Evolutionary conservation across 371 early-diverging fungal species (phyloP).

Genomic region (Apophysomyces elegans): DNA sequence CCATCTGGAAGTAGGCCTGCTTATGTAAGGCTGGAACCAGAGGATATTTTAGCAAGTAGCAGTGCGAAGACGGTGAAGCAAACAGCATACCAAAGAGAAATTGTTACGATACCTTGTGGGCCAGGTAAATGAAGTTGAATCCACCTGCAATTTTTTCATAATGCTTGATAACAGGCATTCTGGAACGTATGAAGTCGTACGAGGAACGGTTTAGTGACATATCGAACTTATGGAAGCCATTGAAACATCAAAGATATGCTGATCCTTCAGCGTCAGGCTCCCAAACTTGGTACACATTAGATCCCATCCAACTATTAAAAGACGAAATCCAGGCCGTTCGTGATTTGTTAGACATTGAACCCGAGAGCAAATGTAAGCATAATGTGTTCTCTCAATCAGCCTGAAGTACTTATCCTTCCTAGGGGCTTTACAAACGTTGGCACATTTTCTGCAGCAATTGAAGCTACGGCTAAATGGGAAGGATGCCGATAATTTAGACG

Average conservation of each 20-base stretch:
- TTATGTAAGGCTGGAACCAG: conserved; percentile 13
- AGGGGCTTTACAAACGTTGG: conserved; percentile 61
- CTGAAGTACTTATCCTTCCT: conserved; percentile 8
- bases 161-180: background rate
- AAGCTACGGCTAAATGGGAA: conserved; percentile 20
- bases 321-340: conserved; percentile 69
- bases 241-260: background rate
- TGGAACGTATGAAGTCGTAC: background rate
- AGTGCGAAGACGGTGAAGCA: conserved; percentile 20
- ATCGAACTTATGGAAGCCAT: background rate
- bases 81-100: conserved; percentile 16
- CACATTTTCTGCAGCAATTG: conserved; percentile 50
- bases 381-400: background rate
- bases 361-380: conserved; percentile 82
- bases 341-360: conserved; percentile 87
- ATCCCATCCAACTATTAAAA: conserved; percentile 48
- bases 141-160: too few species aligned
- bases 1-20: background rate
- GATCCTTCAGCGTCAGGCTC: conserved; percentile 21
- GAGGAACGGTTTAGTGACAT: background rate
- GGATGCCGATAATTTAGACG: conserved; percentile 33
- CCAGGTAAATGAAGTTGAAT: background rate
- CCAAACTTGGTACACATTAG: conserved; percentile 42
- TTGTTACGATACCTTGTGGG: conserved; percentile 12
- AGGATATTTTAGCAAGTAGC: conserved; percentile 28